Base-by-base conservation (phyloP, 495 filamentous ascomycete genomes). In the Neurospora sp. region DNA sequence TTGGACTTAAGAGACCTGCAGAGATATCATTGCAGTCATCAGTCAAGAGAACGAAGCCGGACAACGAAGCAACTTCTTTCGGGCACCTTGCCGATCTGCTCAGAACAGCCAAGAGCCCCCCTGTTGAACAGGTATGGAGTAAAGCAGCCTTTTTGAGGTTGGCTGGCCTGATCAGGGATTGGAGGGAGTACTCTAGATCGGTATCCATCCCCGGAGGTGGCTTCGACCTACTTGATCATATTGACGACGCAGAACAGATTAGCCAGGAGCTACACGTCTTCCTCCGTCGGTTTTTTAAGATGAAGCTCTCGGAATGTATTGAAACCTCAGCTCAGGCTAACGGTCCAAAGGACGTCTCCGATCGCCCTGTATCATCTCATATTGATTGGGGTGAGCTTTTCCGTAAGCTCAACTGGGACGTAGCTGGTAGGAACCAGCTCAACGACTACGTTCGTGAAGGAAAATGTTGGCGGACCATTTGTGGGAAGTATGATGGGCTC, bases 391-490 rank as follows among this genome's bases (percentile, higher is more conserved):
- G 74, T n/a, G 53, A 40, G 8, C 69, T 79, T 40, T 41, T 79
- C 53, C 42, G 40, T 5, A 71, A 70, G 38, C 73, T 81, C 8
- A 70, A 68, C n/a, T 79, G 79, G 79, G 68, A 59, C 20, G 73
- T 75, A 11, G 40, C 66, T 7, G 35, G 74, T 10, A 74, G 74
- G 41, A 14, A 69, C 59, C 70, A 70, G 35, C 75, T 81, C 8
- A 66, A 79, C 37, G 76, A 78, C 31, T 76, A 74, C 46, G 40
- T 81, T 12, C 79, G 78, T 18, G 79, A 81, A 53, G 79, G 79
- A 2, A 79, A 76, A 41, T 81, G 79, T 70, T 81, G 79, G 79
- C 75, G 44, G 10, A 75, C 78, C 1, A 73, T 81, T 11, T 79
- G 76, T 42, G 72, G 75, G 11, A 18, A 68, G 18, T 73, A 70